Conservation (phyloP, 2,329 filamentous ascomycete species). For the Thelonectria rubi region DNA sequence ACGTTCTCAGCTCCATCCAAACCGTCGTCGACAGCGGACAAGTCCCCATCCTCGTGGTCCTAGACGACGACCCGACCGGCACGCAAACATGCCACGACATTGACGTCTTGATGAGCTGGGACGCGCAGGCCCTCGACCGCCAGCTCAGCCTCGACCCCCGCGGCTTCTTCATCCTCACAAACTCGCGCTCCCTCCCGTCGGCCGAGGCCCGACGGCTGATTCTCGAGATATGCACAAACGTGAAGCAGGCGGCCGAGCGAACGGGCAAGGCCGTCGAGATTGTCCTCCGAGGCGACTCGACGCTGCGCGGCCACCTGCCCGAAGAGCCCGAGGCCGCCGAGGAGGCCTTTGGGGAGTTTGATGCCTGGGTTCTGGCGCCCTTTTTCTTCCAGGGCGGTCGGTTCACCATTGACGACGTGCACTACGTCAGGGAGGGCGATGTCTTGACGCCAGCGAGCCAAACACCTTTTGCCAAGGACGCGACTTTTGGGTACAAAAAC, state of each 20-base stretch:
- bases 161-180: slow-evolving; percentile 70
- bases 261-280: slow-evolving; percentile 58
- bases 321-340: slow-evolving; percentile 63
- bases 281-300: slow-evolving; percentile 66
- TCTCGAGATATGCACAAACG: slow-evolving; percentile 59
- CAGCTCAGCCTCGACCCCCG: slow-evolving; percentile 55
- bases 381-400: slow-evolving; percentile 68
- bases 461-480: slow-evolving; percentile 66
- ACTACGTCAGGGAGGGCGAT: slow-evolving; percentile 64
- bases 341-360: slow-evolving; percentile 57
- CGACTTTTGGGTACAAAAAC: slow-evolving; percentile 64
- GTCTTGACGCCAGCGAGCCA: slow-evolving; percentile 51
- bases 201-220: slow-evolving; percentile 57
- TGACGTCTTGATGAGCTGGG: slow-evolving; percentile 63
- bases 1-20: slow-evolving; percentile 35
- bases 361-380: slow-evolving; percentile 64
- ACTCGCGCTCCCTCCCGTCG: slow-evolving; percentile 64
- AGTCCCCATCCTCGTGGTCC: slow-evolving; percentile 50
- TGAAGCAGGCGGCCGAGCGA: slow-evolving; percentile 54
- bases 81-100: slow-evolving; percentile 69
- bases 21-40: slow-evolving; percentile 30
- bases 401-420: slow-evolving; percentile 65
- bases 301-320: slow-evolving; percentile 65
- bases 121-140: slow-evolving; percentile 52
- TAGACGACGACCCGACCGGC: slow-evolving; percentile 67